These are phyloP conservation scores for Aspergillus floridensis DNA, from an alignment of 2,329 filamentous ascomycete genomes.

Conservation along the genomic window DNA sequence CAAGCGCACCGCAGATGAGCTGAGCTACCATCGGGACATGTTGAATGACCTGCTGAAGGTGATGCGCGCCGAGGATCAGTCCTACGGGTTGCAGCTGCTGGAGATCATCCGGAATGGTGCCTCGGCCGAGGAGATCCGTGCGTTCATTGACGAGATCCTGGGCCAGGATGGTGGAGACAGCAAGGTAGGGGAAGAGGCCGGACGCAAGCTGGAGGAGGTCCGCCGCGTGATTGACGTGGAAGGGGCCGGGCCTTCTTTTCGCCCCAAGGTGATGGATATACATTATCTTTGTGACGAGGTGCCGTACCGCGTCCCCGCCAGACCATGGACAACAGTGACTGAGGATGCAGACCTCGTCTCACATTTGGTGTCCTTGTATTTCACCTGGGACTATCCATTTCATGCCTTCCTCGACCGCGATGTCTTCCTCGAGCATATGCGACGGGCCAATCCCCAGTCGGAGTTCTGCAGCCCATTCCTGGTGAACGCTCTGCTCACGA, in stretches of 20 bases:
- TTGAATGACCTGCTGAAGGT: conserved; percentile 37
- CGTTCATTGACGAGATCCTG: conserved; percentile 33
- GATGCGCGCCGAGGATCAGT: conserved; percentile 33
- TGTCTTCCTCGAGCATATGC: conserved; percentile 61
- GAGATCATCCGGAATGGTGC: conserved; percentile 38
- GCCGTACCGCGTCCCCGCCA: conserved; percentile 34
- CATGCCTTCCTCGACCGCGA: conserved; percentile 77
- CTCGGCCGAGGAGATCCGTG: conserved; percentile 35
- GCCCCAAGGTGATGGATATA: conserved; percentile 43
- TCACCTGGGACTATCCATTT: conserved; percentile 89
- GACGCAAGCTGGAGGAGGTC: conserved; percentile 29
- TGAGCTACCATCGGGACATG: conserved; percentile 40
- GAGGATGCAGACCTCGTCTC: conserved; percentile 70
- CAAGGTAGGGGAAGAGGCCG: conserved; percentile 18
- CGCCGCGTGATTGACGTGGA: conserved; percentile 30
- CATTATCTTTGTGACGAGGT: conserved; percentile 39
- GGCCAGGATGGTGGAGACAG: conserved; percentile 16
- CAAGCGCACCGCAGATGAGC: conserved; percentile 41
- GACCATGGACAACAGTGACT: conserved; percentile 77
- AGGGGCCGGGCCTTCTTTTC: conserved; percentile 31
- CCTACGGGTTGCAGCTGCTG: conserved; percentile 28
- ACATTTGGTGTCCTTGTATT: conserved; percentile 88
- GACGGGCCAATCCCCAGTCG: conserved; percentile 44
- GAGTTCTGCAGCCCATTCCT: conserved; percentile 80
- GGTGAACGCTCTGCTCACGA: conserved; percentile 84